phyloP scores from a whole-genome alignment of 805 yeast genomes.

The Zygoascus biomembranicola region DNA sequence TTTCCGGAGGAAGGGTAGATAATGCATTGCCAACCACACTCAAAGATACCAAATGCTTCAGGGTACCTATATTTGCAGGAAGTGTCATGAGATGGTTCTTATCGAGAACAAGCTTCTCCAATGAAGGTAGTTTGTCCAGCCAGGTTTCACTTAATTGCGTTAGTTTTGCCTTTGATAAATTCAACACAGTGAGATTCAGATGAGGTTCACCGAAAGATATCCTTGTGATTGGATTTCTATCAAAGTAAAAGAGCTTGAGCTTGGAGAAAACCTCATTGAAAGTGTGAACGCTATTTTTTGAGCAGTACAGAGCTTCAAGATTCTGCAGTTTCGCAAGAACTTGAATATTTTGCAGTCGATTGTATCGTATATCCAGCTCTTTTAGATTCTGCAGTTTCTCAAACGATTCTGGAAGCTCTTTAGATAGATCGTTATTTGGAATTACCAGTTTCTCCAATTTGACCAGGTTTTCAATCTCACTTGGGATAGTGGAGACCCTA shows the following conservation, averaged over 20 bases:
- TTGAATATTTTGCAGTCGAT: constrained; percentile 44
- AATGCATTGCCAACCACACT: constrained; percentile 71
- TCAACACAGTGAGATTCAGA: constrained; percentile 57
- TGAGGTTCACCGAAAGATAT: constrained; percentile 47
- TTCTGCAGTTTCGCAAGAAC: constrained; percentile 49
- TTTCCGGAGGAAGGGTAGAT: constrained; percentile 56
- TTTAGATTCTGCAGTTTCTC: constrained; percentile 47
- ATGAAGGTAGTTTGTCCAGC: constrained; percentile 49
- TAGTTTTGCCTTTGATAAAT: constrained; percentile 74
- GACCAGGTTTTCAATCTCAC: constrained; percentile 46
- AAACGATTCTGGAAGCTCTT: constrained; percentile 45
- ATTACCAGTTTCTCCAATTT: constrained; percentile 62
- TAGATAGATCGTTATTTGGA: constrained; percentile 59
- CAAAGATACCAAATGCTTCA: constrained; percentile 53
- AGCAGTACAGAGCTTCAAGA: constrained; percentile 62
- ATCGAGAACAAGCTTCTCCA: constrained; percentile 69
- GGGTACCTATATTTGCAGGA: constrained; percentile 57
- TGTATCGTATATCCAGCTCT: constrained; percentile 71
- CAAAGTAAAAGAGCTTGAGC: constrained; percentile 62
- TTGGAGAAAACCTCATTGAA: constrained; percentile 56
- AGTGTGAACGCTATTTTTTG: constrained; percentile 67
- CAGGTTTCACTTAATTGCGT: constrained; percentile 63
- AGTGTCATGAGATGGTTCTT: constrained; percentile 72
- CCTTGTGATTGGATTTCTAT: constrained; percentile 76
- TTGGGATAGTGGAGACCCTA: constrained; percentile 53